These are phyloP conservation scores for Calonectria pseudoreteaudii DNA, from an alignment of 2,329 filamentous ascomycete genomes.

Conservation along the genomic window DNA sequence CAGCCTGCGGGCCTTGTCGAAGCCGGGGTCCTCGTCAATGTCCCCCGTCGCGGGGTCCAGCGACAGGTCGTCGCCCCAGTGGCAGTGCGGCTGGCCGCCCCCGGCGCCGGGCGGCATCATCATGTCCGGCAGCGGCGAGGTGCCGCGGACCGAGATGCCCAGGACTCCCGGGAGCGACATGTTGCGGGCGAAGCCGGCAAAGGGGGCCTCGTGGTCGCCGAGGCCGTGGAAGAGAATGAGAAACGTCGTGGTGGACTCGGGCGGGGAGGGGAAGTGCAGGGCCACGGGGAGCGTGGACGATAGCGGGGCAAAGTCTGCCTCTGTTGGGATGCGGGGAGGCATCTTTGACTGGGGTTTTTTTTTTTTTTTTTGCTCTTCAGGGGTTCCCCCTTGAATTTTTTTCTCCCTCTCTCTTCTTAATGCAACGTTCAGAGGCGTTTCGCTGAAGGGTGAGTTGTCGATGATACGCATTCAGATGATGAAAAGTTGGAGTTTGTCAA, in stretches of 20 bases:
- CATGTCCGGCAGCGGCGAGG: constrained; percentile 75
- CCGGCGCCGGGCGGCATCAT: constrained; percentile 57
- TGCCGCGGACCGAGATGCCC: constrained; percentile 79
- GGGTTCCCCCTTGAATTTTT: background rate
- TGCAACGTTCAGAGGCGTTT: background rate
- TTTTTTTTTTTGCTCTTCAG: background rate
- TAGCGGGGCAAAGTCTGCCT: constrained; percentile 61
- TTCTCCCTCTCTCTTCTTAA: too few species aligned
- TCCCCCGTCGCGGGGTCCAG: constrained; percentile 63
- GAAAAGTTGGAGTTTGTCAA: constrained; percentile 5
- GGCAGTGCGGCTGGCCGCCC: constrained; percentile 54
- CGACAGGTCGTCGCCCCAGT: constrained; percentile 76
- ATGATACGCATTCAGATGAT: constrained; percentile 1
- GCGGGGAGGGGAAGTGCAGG: constrained; percentile 62
- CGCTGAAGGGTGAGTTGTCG: background rate
- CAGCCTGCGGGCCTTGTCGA: constrained; percentile 59
- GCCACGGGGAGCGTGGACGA: constrained; percentile 55
- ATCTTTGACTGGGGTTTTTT: constrained; percentile 43
- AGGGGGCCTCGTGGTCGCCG: constrained; percentile 79
- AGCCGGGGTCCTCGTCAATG: constrained; percentile 73
- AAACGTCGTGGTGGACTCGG: constrained; percentile 77
- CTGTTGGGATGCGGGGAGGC: constrained; percentile 63
- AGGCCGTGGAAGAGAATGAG: constrained; percentile 87
- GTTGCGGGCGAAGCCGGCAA: constrained; percentile 75
- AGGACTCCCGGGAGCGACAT: constrained; percentile 82